Percentiles rank a stretch among this genome's conserved stretches.
phyloP scores from a whole-genome alignment of 2,329 filamentous ascomycete genomes.

The Pseudocercospora musae region DNA sequence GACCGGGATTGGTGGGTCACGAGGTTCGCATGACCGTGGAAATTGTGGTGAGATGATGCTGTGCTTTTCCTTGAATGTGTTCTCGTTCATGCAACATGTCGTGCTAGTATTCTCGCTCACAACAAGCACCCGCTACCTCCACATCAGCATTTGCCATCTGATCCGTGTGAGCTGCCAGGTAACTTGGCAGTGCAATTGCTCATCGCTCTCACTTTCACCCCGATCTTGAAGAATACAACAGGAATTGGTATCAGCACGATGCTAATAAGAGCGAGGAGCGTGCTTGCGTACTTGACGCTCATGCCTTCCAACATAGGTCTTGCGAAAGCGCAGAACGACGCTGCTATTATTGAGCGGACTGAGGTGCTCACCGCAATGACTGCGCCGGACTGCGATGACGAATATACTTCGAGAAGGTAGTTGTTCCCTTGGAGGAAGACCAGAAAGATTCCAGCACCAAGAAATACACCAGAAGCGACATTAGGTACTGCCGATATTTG shows the following conservation, averaged over 20 bases:
- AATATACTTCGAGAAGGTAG: constrained; percentile 1
- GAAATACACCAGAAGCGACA: neutral
- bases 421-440: neutral
- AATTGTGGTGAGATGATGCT: too few relatives aligned
- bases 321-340: constrained; percentile 32
- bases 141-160: neutral
- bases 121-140: neutral
- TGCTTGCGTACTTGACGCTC: constrained; percentile 29
- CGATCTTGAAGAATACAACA: constrained; percentile 22
- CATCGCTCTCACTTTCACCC: constrained; percentile 23
- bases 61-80: too few relatives aligned
- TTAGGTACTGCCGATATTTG: neutral
- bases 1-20: neutral
- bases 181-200: constrained; percentile 9
- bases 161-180: neutral
- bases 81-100: too few relatives aligned
- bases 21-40: neutral
- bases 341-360: constrained; percentile 33
- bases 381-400: constrained; percentile 23
- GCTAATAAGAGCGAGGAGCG: constrained; percentile 31
- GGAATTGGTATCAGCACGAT: constrained; percentile 24
- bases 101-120: neutral
- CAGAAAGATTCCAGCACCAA: constrained; percentile 1
- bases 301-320: constrained; percentile 35
- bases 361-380: constrained; percentile 36